Base-by-base conservation (phyloP, 495 filamentous ascomycete species). In the Aspergillus bridgeri region DNA sequence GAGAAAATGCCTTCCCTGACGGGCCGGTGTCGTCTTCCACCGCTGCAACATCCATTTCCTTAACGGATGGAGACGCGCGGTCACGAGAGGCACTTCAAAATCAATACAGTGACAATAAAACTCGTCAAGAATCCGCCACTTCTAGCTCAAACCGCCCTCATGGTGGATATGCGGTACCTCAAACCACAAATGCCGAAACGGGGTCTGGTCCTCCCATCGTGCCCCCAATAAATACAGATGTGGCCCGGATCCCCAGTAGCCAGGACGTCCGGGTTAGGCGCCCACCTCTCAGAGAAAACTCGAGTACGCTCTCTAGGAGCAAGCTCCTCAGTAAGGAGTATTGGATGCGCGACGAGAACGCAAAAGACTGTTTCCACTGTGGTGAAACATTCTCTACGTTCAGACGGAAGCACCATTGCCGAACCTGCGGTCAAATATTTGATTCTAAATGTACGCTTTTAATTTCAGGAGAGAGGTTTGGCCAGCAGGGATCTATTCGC, bases 311-410 rank as follows among this genome's bases (percentile, higher is more conserved):
- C 65, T 83, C 91, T 72, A 80, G 87, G 56, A 92, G 89, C 64
- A 90, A 89, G 68, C 82, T 97, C 29, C 76, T 98, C 15, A 96
- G 88, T 63, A 93, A 89, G 68, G 91, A 96, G 53, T 98, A 95
- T 67, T 99, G 95, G 95, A 99, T 99, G 95, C 89, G 89, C 47
- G 95, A 99, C 73, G 95, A 98, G 66, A 96, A 95, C 66, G 93
- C 92, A 47, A 98, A 93, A 72, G 93, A 97, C 62, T 99, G 95
- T 68, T 99, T 98, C 66, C 81, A 89, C 47, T 99, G 95, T 65
- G 88, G 86, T 45, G 87, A 90, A 60, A 81, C 89, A 19, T 98
- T 99, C 64, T 88, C 91, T 3, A 95, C 95, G 20, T 98, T 96
- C 66, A 83, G 95, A 54, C 84, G 95, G 55, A 98, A 98, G 66